Conservation (phyloP, 495 filamentous ascomycete genomes). For the Cercophora samala region DNA sequence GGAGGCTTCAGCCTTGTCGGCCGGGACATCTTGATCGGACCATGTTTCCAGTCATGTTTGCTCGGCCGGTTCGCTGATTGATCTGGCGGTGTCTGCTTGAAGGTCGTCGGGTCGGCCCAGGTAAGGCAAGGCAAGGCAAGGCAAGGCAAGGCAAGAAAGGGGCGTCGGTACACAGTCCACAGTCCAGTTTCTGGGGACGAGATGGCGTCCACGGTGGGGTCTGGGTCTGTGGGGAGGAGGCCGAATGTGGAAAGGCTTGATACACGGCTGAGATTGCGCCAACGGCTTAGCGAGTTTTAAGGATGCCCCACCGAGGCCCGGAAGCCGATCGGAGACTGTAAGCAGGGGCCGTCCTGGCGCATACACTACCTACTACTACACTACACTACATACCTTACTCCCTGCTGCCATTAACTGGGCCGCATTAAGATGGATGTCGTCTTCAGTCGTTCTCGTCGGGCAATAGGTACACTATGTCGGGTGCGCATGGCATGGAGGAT, state of each 20-base stretch:
- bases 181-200: background rate
- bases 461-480: too few relatives aligned
- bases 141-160: background rate
- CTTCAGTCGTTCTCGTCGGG: background rate
- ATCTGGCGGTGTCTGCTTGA: conserved; percentile 3
- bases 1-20: conserved; percentile 13
- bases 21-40: conserved; percentile 6
- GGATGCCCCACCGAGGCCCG: conserved; percentile 31
- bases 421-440: conserved; percentile 23
- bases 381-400: too few relatives aligned
- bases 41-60: conserved; percentile 27
- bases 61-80: background rate
- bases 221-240: conserved; percentile 19
- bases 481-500: too few relatives aligned
- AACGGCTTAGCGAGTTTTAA: conserved; percentile 42
- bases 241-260: conserved; percentile 36
- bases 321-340: conserved; percentile 32
- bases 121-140: too few relatives aligned
- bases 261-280: conserved; percentile 39
- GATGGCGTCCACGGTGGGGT: conserved; percentile 2
- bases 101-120: conserved; percentile 7
- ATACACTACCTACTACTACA: too few relatives aligned
- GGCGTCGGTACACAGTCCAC: background rate
- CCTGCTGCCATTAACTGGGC: conserved; percentile 16
- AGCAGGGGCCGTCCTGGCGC: conserved; percentile 27